Percentiles rank a stretch among this genome's conserved stretches.
Conservation (phyloP, 352 stramenopile genomes). For the Pelagophyceae sp. region DNA sequence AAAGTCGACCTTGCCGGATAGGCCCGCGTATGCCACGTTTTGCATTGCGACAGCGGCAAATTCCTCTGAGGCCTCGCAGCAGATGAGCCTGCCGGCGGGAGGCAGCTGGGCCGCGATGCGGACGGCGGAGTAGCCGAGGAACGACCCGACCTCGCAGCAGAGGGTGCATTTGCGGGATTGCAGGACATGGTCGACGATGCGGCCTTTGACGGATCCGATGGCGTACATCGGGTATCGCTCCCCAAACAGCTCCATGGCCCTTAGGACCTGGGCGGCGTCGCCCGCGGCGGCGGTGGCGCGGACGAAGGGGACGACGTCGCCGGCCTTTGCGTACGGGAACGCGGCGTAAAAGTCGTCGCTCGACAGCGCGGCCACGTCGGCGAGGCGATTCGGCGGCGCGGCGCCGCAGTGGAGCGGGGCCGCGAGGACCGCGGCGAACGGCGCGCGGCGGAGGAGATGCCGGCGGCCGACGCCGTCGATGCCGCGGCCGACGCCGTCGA, state of each 20-base stretch:
- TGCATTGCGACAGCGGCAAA: neutral
- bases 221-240: conserved; percentile 12
- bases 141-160: neutral
- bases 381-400: no score
- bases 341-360: neutral
- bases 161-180: no score
- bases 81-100: neutral
- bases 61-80: neutral
- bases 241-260: neutral
- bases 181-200: neutral
- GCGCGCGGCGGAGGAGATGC: no score
- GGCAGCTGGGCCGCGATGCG: neutral
- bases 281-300: neutral
- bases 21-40: neutral
- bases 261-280: neutral
- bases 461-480: no score
- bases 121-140: conserved; percentile 12
- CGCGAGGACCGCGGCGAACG: no score
- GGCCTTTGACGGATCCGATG: neutral
- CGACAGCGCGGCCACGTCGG: neutral
- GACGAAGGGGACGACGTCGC: conserved; percentile 1
- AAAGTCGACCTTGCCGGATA: neutral
- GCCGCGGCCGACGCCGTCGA: no score
- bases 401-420: no score
- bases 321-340: neutral